Base-by-base conservation (phyloP, 2,329 filamentous ascomycete genomes). In the Torrubiellomyces zombiae region DNA sequence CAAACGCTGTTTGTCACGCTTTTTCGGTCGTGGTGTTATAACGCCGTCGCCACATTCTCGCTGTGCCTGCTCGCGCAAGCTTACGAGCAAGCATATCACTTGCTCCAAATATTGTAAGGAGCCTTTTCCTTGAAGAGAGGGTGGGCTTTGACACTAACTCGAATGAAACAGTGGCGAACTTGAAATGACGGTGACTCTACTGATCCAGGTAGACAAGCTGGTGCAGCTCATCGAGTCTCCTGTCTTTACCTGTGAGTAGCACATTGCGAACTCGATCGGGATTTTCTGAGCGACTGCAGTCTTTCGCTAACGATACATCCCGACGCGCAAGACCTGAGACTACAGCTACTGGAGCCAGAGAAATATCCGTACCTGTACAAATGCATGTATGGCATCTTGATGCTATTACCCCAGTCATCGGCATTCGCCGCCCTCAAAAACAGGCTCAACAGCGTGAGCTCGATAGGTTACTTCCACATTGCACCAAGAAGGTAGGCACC, bases 141-240 rank as follows among this genome's bases (percentile, higher is more conserved):
- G 14, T 18, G 16, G 16, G n/a, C 6, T 5, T n/a, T 21, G 4
- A n/a, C 14, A 10, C 31, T 38, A 12, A 38, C 26, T 16, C 9
- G 10, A 20, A n/a, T n/a, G n/a, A 11, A n/a, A 7, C 35, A 92
- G 82, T 51, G 89, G 82, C 31, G 89, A 98, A 42, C 62, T 98
- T 24, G 89, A 98, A 48, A 95, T 98, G 82, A 95, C 86, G 0
- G 89, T 98, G 38, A 93, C 93, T 40, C 92, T 94, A 53, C 67
- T 98, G 28, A 98, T 98, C 21, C 91, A 98, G 48, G 94, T 98
- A 38, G 89, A 98, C 51, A 98, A 98, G 50, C 65, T 98, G 10
- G 89, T 98, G 9, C 89, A 98, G 48, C 64, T 98, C 10, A 72
- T 98, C 19, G 89, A 98, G 48, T 95, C 85, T 0, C 89, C 89